These are phyloP conservation scores for Globisporangium middletonii DNA, from an alignment of 352 stramenopile species.

Conservation along the genomic window DNA sequence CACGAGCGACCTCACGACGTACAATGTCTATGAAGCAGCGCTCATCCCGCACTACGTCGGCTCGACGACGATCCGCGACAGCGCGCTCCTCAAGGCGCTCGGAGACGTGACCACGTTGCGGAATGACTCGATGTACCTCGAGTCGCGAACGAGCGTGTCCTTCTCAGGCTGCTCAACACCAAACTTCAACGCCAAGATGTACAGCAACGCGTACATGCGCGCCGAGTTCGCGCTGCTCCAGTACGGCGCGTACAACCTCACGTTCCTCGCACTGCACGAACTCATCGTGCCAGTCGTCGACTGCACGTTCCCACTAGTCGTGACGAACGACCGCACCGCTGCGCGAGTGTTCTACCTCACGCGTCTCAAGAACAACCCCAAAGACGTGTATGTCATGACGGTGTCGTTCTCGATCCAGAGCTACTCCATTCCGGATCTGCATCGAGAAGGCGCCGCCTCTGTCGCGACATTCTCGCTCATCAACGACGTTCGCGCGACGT, in stretches of 20 bases:
- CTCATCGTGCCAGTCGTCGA: constrained; percentile 9
- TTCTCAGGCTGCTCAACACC: constrained; percentile 8
- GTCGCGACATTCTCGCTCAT: too few relatives aligned
- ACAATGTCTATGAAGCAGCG: too few relatives aligned
- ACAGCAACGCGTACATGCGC: constrained; percentile 27
- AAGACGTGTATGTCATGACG: constrained; percentile 18
- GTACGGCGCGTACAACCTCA: constrained; percentile 19
- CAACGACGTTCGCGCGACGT: too few relatives aligned
- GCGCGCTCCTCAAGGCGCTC: too few relatives aligned
- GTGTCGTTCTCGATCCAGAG: constrained; percentile 3
- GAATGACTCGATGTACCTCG: too few relatives aligned
- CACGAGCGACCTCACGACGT: too few relatives aligned
- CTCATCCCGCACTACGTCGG: too few relatives aligned
- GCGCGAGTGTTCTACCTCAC: constrained; percentile 22
- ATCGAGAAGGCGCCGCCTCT: background rate
- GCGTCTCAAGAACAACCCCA: constrained; percentile 10
- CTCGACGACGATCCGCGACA: too few relatives aligned
- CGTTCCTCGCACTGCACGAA: constrained; percentile 1
- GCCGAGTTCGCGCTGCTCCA: constrained; percentile 18
- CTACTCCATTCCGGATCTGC: constrained; percentile 1
- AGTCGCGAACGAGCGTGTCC: too few relatives aligned
- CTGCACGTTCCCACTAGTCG: constrained; percentile 4
- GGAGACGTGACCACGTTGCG: too few relatives aligned
- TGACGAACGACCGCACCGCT: background rate
- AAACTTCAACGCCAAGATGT: constrained; percentile 14